phyloP scores from a whole-genome alignment of 225 moss, liverwort and hornwort genomes.

The Neckera pumila region DNA sequence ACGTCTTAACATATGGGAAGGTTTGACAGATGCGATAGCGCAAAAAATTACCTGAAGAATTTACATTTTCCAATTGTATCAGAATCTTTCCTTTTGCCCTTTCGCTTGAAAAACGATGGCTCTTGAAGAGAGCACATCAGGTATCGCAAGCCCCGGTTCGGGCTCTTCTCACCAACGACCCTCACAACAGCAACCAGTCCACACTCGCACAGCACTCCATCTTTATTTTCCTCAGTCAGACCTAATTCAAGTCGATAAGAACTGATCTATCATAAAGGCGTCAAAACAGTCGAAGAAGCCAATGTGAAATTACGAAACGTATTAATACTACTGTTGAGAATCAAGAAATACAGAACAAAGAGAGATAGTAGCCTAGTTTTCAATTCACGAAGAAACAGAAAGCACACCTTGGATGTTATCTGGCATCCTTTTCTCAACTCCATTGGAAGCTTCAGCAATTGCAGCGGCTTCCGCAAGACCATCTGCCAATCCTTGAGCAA shows the following conservation, averaged over 20 bases:
- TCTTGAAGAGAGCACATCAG: slow-evolving; percentile 50
- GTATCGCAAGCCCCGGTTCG: slow-evolving; percentile 58
- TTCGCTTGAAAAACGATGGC: slow-evolving; percentile 46
- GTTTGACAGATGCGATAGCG: neutral
- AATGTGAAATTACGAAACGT: neutral
- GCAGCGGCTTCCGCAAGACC: slow-evolving; percentile 47
- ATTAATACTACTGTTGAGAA: neutral
- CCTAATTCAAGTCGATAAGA: slow-evolving; percentile 3
- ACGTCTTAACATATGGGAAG: neutral
- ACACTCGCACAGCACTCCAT: slow-evolving; percentile 48
- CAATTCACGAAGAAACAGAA: neutral
- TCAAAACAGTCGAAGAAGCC: neutral
- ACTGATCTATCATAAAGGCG: neutral
- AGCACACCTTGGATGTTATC: slow-evolving; percentile 16
- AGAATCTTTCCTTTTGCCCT: slow-evolving; percentile 47
- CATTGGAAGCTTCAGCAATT: slow-evolving; percentile 6
- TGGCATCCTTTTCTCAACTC: neutral
- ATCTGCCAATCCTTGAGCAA: slow-evolving; percentile 47
- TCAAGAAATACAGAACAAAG: neutral
- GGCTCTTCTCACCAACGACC: slow-evolving; percentile 52
- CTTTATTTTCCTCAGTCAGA: slow-evolving; percentile 10
- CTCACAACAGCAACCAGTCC: slow-evolving; percentile 44
- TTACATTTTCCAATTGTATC: slow-evolving; percentile 42
- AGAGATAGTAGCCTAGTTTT: neutral
- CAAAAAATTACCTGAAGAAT: slow-evolving; percentile 36